A percentile compares a stretch with the other conserved stretches of the same genome.
Conservation (phyloP, 2,329 filamentous ascomycete species). For the Calonectria honghensis region DNA sequence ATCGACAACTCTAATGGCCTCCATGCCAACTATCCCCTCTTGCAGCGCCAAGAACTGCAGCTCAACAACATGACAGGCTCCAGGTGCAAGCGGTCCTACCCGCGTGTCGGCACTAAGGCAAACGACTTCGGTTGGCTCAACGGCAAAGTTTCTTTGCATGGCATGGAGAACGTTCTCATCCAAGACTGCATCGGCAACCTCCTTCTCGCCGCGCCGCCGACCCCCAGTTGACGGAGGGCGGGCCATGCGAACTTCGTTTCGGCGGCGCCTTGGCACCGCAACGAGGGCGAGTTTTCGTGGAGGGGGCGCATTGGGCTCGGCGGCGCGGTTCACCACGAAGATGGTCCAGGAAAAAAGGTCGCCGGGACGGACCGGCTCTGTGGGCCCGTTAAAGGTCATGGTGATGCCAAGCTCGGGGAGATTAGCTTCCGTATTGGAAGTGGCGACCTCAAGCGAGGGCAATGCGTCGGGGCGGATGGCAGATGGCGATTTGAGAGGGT, state of each 20-base stretch:
- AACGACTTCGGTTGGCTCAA: constrained; percentile 81
- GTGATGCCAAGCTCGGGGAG: constrained; percentile 81
- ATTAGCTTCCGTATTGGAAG: constrained; percentile 65
- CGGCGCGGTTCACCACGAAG: constrained; percentile 84
- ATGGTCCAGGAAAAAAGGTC: constrained; percentile 83
- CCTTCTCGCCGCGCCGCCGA: constrained; percentile 60
- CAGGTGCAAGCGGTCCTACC: constrained; percentile 82
- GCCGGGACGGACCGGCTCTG: constrained; percentile 74
- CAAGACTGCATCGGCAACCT: constrained; percentile 79
- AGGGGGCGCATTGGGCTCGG: constrained; percentile 63
- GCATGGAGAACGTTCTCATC: constrained; percentile 84
- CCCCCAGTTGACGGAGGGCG: constrained; percentile 72
- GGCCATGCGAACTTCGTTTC: constrained; percentile 72
- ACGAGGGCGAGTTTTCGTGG: constrained; percentile 82
- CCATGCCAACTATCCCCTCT: constrained; percentile 81
- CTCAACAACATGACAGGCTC: constrained; percentile 83
- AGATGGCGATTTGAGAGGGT: constrained; percentile 75
- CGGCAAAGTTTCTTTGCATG: constrained; percentile 79
- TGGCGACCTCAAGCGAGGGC: constrained; percentile 74
- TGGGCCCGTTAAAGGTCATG: constrained; percentile 82
- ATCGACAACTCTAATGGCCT: constrained; percentile 84
- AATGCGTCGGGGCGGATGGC: constrained; percentile 76
- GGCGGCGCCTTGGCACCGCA: constrained; percentile 78
- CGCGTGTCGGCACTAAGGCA: constrained; percentile 84
- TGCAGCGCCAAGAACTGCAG: constrained; percentile 82